Evolutionary conservation across 2,329 filamentous ascomycete species (phyloP), one percentile per base, ranked within the genome.

Genomic region (Sordariomycetes sp.): DNA sequence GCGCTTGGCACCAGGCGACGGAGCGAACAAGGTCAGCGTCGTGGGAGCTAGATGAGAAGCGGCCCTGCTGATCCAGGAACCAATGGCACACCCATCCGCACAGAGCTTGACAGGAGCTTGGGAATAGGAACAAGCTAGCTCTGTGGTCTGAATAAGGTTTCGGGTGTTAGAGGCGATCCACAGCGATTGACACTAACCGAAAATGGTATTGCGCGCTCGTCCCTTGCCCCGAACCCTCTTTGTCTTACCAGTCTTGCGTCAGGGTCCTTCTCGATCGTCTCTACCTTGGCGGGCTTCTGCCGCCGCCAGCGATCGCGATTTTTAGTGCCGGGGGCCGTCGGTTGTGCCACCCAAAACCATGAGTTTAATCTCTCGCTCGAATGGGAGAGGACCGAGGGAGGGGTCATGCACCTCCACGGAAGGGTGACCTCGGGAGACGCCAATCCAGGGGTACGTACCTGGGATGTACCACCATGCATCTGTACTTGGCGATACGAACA

Each of bases 141-240:
- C 3, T 34, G 55, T 20, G 43, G 55, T 57, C 28, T n/a, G 55
- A 51, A 22, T 57, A 57, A 57, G 55, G 55, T 57, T 57, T 51
- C 20, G 40, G 54, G 55, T 16, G 54, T 50, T 50, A 50, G 24
- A 11, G 32, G 18, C 25, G 55, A 57, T 20, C 24, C 25, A 56
- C 28, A 18, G 22, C 37, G 16, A 48, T 28, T 16, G 55, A 25
- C 55, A 51, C 55, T 57, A 57, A 24, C 24, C 43, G 50, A 43
- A 57, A 57, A 51, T 28, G 24, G 54, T 40, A 50, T 6, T n/a
- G 46, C 11, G 46, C 20, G 20, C 5, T 24, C 46, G 46, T 11
- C 22, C 7, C 20, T 20, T 24, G 2, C 46, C 46, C 20, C 7
- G 22, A 22, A 22, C 46, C 7, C 34, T 32, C 34, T 22, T 57